Evolutionary conservation across 352 stramenopile species (phyloP).

Genomic region (Phytophthora pluvialis): DNA sequence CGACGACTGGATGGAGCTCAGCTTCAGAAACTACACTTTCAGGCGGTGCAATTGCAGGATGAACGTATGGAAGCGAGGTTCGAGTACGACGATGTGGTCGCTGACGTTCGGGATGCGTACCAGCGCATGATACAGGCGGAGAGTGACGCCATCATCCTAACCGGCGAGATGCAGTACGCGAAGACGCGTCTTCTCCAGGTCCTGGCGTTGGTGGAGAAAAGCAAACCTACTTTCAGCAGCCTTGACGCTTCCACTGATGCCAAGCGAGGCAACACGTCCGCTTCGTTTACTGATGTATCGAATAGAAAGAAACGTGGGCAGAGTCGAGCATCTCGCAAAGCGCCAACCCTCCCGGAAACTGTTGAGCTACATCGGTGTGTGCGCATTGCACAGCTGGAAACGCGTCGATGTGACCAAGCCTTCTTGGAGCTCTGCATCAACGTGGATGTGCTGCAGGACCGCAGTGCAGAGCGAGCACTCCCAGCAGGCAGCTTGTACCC

Average conservation of each 20-base stretch:
- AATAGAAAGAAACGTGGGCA: conserved; percentile 30
- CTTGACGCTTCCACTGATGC: conserved; percentile 1
- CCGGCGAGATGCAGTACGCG: conserved; percentile 67
- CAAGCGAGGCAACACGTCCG: conserved; percentile 4
- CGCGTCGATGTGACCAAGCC: conserved; percentile 58
- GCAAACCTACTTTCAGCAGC: conserved; percentile 29
- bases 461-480: conserved; percentile 25
- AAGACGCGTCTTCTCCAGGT: conserved; percentile 57
- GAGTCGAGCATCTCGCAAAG: conserved; percentile 11
- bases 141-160: conserved; percentile 67
- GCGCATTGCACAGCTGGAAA: conserved; percentile 43
- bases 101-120: conserved; percentile 44
- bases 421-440: conserved; percentile 68
- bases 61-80: conserved; percentile 74
- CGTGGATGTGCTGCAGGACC: conserved; percentile 43
- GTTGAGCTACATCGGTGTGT: conserved; percentile 61
- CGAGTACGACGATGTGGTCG: conserved; percentile 58
- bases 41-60: conserved; percentile 62
- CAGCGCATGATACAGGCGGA: conserved; percentile 62
- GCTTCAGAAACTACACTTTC: conserved; percentile 57
- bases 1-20: conserved; percentile 42
- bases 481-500: conserved; percentile 51
- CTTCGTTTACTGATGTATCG: conserved; percentile 16
- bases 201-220: conserved; percentile 35
- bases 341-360: conserved; percentile 51